These are phyloP conservation scores for Rhipidocladum racemiflorum DNA, from an alignment of 176 grass and related monocot genomes.

Conservation along the genomic window DNA sequence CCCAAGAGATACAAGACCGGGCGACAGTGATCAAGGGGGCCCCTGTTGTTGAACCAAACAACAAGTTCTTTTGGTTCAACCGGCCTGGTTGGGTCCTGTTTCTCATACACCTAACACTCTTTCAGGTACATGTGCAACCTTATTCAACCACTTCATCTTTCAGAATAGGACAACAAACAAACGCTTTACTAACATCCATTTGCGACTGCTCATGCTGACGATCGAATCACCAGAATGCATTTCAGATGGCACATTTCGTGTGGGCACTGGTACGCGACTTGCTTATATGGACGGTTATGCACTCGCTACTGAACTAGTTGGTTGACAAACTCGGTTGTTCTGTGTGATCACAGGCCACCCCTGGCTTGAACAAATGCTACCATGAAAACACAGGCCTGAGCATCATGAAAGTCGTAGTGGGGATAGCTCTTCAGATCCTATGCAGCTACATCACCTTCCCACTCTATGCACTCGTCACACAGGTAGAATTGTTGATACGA, in stretches of 20 bases:
- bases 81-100: conserved; percentile 74
- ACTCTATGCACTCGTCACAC: conserved; percentile 85
- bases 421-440: conserved; percentile 57
- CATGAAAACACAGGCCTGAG: conserved; percentile 33
- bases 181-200: conserved; percentile 4
- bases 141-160: not conserved
- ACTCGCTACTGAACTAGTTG: not conserved
- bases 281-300: not conserved
- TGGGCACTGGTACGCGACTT: conserved; percentile 59
- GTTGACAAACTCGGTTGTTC: not conserved
- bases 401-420: conserved; percentile 52
- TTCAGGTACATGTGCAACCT: conserved; percentile 41
- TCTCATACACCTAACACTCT: conserved; percentile 75
- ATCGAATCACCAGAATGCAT: conserved; percentile 61
- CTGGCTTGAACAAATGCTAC: conserved; percentile 54
- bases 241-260: conserved; percentile 83
- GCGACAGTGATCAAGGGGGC: conserved; percentile 67
- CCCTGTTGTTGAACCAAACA: conserved; percentile 62
- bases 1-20: conserved; percentile 63
- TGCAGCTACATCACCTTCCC: conserved; percentile 98
- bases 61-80: conserved; percentile 89
- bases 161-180: too few species aligned
- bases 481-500: conserved; percentile 35
- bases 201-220: not conserved
- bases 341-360: conserved; percentile 32